A percentile compares a stretch with the other conserved stretches of the same genome.
Evolutionary conservation across 2,329 filamentous ascomycete genomes (phyloP).

Genomic region (Pseudogymnoascus sp.): DNA sequence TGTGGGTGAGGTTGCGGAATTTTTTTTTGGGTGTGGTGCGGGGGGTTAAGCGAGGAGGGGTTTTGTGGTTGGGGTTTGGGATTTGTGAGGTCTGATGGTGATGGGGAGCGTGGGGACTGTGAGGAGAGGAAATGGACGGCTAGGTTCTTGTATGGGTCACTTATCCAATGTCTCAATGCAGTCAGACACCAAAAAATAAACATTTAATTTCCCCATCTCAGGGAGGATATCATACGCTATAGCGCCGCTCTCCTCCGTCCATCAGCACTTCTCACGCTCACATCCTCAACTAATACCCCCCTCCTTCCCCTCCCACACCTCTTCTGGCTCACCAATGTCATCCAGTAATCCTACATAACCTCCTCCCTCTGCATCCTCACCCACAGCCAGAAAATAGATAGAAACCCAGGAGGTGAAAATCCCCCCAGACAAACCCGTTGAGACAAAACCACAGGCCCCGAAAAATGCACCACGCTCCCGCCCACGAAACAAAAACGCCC

Average conservation of each 20-base stretch:
- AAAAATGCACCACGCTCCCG: neutral
- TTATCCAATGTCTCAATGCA: neutral
- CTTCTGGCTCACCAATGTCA: neutral
- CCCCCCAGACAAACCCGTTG: neutral
- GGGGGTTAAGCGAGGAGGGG: neutral
- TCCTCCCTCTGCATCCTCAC: neutral
- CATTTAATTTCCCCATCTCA: neutral
- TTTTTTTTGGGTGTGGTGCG: neutral
- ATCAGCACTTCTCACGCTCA: neutral
- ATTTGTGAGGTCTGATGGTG: neutral
- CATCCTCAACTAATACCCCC: neutral
- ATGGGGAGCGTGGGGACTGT: neutral
- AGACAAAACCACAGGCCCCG: neutral
- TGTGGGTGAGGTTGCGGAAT: neutral
- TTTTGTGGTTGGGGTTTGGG: neutral
- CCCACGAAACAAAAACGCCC: neutral
- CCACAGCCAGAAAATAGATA: neutral
- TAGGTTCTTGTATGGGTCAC: neutral
- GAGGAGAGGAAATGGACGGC: neutral
- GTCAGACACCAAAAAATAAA: neutral
- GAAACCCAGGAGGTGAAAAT: neutral
- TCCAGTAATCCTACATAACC: neutral
- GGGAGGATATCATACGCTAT: neutral
- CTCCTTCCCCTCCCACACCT: neutral
- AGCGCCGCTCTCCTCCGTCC: neutral